Percentiles rank a stretch among this genome's conserved stretches.
Evolutionary conservation across 805 yeast species (phyloP).

Genomic region (Candida patagonica): DNA sequence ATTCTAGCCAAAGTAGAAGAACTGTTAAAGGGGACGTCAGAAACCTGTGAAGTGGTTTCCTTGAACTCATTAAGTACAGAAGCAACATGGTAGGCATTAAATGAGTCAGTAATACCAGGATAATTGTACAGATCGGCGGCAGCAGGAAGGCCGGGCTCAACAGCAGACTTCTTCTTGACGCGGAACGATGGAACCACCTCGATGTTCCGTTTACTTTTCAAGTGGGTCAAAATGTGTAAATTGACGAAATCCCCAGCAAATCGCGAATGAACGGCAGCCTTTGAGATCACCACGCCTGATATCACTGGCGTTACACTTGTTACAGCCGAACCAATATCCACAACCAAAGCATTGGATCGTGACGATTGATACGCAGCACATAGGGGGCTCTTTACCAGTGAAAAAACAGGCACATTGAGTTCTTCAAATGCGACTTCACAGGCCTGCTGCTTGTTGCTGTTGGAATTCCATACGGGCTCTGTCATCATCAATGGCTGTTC

Average conservation of each 20-base stretch:
- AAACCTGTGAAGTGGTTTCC: conserved; percentile 31
- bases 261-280: conserved; percentile 25
- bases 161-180: conserved; percentile 28
- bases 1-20: conserved; percentile 28
- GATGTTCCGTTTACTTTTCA: conserved; percentile 29
- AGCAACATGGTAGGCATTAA: conserved; percentile 30
- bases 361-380: conserved; percentile 46
- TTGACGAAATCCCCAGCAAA: conserved; percentile 77
- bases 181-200: conserved; percentile 28
- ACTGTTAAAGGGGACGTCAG: conserved; percentile 33
- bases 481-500: conserved; percentile 60
- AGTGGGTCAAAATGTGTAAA: conserved; percentile 47
- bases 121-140: conserved; percentile 15
- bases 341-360: conserved; percentile 64
- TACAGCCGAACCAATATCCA: conserved; percentile 68
- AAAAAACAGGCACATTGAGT: conserved; percentile 65
- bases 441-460: conserved; percentile 45
- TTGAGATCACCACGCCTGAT: conserved; percentile 53
- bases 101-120: conserved; percentile 32
- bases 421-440: conserved; percentile 69
- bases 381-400: conserved; percentile 66
- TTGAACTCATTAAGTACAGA: conserved; percentile 40
- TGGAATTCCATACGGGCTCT: conserved; percentile 63
- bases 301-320: conserved; percentile 43
- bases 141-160: conserved; percentile 30